Base-by-base conservation (phyloP, 441 rosid genomes). In the Omphalea diandra region DNA sequence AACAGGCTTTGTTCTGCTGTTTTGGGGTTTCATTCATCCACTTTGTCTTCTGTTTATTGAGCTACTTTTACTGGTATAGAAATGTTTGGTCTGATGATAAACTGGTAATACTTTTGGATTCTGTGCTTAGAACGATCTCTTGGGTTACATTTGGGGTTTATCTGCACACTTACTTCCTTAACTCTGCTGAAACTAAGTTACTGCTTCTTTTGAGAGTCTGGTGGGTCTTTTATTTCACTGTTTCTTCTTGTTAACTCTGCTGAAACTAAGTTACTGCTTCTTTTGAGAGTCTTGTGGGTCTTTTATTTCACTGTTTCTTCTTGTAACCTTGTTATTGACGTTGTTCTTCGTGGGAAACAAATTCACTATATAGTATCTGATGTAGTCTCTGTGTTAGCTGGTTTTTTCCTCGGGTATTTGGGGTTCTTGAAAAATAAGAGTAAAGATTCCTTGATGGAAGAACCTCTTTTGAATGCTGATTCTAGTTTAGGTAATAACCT, bases 211-310 rank as follows among this genome's bases (percentile, higher is more conserved):
- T 85, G 78, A 84, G 87, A 72, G 76, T 83, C 65, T 88, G 93
- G 90, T 85, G 84, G 91, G 80, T 75, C 29, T 77, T 82, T 27
- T 86, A 77, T 76, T 58, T n/a, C n/a, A n/a, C n/a, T n/a, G n/a
- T n/a, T n/a, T n/a, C n/a, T n/a, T n/a, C n/a, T n/a, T n/a, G n/a
- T 65, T 26, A 63, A 58, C 60, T 75, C 76, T 18, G 63, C 44
- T 36, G 76, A 65, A 18, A 73, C 47, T 12, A 82, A 59, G 71
- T 75, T 82, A 74, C 84, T 83, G 2, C 14, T 80, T 33, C 54
- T 75, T 47, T 82, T 85, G 78, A 84, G 87, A 72, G 76, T 83
- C 65, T 88, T 91, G 90, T 85, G 84, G 91, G 80, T 75, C 29
- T 77, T 82, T 27, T 86, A 77, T 76, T 58, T 78, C 27, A 71